Conservation (phyloP, 225 moss, liverwort and hornwort genomes). For the Thuidium tamariscinum region DNA sequence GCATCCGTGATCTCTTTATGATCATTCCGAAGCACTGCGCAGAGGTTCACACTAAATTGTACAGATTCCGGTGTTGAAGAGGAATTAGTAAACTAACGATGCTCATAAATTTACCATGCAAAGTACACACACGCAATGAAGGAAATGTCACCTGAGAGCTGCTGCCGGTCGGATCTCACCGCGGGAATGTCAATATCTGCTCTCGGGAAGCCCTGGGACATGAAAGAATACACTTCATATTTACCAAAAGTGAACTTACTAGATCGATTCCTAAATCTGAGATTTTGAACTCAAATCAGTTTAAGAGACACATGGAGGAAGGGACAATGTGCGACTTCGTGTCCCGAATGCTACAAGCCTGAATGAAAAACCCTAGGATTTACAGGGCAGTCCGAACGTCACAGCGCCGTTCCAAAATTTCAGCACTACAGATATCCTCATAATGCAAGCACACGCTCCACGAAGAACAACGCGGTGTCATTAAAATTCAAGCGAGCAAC, state of each 20-base stretch:
- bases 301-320: neutral
- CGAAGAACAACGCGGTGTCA: neutral
- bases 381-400: neutral
- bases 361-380: neutral
- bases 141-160: conserved; percentile 45
- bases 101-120: too few species aligned
- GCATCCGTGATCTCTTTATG: conserved; percentile 59
- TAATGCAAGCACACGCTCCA: neutral
- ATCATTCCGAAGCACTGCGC: conserved; percentile 82
- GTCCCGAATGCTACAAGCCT: neutral
- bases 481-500: neutral
- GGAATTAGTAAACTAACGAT: neutral
- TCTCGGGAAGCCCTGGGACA: conserved; percentile 77
- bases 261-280: neutral
- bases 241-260: neutral
- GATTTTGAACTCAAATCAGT: neutral
- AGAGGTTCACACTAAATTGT: neutral
- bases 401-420: neutral
- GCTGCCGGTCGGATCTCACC: conserved; percentile 83
- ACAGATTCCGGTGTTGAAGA: neutral
- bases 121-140: neutral
- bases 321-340: neutral
- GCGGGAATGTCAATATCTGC: conserved; percentile 69
- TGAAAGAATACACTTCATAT: neutral
- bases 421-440: neutral